A percentile compares a stretch with the other conserved stretches of the same genome.
phyloP scores from a whole-genome alignment of 2,329 filamentous ascomycete genomes.

The Cladosporium colombiae region DNA sequence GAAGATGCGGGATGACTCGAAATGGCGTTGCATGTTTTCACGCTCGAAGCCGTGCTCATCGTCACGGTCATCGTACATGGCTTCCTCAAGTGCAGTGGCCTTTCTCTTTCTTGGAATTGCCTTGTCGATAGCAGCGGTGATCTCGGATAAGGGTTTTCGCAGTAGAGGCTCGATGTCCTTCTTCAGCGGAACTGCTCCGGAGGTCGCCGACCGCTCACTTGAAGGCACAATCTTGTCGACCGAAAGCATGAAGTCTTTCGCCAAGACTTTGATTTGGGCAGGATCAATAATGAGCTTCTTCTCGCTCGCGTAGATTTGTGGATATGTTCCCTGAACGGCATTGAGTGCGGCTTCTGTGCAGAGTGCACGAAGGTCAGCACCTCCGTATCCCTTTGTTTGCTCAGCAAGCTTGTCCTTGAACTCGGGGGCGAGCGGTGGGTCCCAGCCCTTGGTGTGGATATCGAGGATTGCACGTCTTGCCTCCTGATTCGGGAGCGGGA shows the following conservation, averaged over 20 bases:
- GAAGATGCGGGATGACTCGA: slow-evolving; percentile 85
- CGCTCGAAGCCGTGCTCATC: slow-evolving; percentile 80
- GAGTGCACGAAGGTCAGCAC: slow-evolving; percentile 88
- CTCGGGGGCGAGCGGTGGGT: slow-evolving; percentile 66
- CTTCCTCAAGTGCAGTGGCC: slow-evolving; percentile 87
- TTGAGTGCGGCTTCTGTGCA: slow-evolving; percentile 97
- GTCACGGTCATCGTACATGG: slow-evolving; percentile 85
- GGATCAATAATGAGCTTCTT: slow-evolving; percentile 89
- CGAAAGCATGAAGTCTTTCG: slow-evolving; percentile 96
- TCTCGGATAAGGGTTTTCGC: slow-evolving; percentile 67
- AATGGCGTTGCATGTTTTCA: slow-evolving; percentile 70
- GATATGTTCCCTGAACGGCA: slow-evolving; percentile 91
- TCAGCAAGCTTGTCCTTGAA: slow-evolving; percentile 86
- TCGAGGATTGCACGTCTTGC: slow-evolving; percentile 85
- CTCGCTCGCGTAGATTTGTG: slow-evolving; percentile 89
- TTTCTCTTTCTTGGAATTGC: slow-evolving; percentile 83
- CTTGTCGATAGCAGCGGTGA: slow-evolving; percentile 65
- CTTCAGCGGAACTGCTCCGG: slow-evolving; percentile 78
- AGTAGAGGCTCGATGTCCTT: slow-evolving; percentile 80
- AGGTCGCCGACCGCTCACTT: slow-evolving; percentile 84
- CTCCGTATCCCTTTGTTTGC: slow-evolving; percentile 92
- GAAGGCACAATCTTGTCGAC: slow-evolving; percentile 96
- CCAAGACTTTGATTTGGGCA: slow-evolving; percentile 77
- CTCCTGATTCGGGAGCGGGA: slow-evolving; percentile 80
- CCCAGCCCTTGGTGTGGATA: slow-evolving; percentile 95